Conservation (phyloP, 2,329 filamentous ascomycete species). For the Camillea tinctor region DNA sequence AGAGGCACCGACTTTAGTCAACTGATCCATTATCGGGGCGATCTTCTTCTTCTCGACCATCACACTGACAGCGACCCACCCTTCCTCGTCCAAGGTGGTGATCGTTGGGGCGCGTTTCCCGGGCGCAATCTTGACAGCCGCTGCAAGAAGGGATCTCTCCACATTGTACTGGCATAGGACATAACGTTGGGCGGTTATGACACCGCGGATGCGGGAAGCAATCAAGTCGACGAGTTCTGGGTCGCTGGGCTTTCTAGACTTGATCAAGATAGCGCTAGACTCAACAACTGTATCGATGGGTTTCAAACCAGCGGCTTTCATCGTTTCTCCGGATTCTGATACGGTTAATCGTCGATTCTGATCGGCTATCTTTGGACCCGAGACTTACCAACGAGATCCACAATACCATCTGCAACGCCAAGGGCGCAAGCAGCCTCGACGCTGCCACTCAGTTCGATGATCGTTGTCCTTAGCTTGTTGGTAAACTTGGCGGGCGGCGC, state of each 20-base stretch:
- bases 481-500: constrained; percentile 30
- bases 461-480: constrained; percentile 74
- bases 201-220: constrained; percentile 80
- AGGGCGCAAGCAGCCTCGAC: constrained; percentile 96
- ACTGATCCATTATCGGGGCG: constrained; percentile 81
- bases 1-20: constrained; percentile 72
- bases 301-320: constrained; percentile 91
- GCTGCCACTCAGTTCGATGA: constrained; percentile 93
- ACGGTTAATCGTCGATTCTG: constrained; percentile 3
- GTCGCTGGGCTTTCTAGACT: constrained; percentile 81
- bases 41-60: constrained; percentile 92
- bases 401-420: constrained; percentile 93
- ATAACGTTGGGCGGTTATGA: constrained; percentile 92
- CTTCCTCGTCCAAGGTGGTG: constrained; percentile 81
- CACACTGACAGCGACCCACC: constrained; percentile 89
- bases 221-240: constrained; percentile 80
- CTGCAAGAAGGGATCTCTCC: constrained; percentile 63
- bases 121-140: constrained; percentile 77
- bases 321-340: constrained; percentile 93
- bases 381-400: constrained; percentile 87
- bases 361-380: not conserved
- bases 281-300: constrained; percentile 92
- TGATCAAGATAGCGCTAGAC: constrained; percentile 86
- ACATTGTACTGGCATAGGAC: constrained; percentile 98
- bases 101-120: constrained; percentile 92